Conservation (phyloP, 148 eudicot species). For the Rhododendron molle region DNA sequence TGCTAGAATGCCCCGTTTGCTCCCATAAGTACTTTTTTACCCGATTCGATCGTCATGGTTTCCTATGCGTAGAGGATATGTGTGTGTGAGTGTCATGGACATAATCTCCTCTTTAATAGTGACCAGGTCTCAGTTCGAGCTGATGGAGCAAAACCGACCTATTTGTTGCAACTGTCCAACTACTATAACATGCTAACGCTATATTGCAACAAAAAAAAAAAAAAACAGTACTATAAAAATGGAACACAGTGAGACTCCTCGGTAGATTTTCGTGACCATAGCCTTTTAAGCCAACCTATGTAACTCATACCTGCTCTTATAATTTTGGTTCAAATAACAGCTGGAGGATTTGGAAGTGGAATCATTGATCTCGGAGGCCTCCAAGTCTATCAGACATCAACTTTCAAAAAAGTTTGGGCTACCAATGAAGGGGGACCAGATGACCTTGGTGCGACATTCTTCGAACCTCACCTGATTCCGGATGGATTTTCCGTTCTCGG, state of each 20-base stretch:
- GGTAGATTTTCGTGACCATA: background rate
- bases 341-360: conserved; percentile 24
- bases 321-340: background rate
- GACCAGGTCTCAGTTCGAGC: background rate
- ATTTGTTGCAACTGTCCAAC: background rate
- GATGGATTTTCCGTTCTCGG: conserved; percentile 30
- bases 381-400: conserved; percentile 14
- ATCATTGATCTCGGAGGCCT: conserved; percentile 30
- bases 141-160: background rate
- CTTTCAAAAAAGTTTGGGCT: conserved; percentile 27
- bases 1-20: background rate
- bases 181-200: background rate
- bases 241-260: background rate
- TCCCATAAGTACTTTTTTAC: background rate
- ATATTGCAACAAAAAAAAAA: background rate
- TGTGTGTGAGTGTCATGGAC: background rate
- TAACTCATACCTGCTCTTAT: background rate
- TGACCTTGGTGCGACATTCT: conserved; percentile 24
- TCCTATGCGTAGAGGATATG: background rate
- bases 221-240: too few relatives aligned
- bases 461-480: conserved; percentile 22
- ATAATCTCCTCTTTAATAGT: too few relatives aligned
- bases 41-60: background rate
- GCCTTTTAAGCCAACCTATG: background rate
- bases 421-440: conserved; percentile 24